Evolutionary conservation across 1,284 basidiomycete genomes (phyloP).

Genomic region (Apiotrichum gracile): DNA sequence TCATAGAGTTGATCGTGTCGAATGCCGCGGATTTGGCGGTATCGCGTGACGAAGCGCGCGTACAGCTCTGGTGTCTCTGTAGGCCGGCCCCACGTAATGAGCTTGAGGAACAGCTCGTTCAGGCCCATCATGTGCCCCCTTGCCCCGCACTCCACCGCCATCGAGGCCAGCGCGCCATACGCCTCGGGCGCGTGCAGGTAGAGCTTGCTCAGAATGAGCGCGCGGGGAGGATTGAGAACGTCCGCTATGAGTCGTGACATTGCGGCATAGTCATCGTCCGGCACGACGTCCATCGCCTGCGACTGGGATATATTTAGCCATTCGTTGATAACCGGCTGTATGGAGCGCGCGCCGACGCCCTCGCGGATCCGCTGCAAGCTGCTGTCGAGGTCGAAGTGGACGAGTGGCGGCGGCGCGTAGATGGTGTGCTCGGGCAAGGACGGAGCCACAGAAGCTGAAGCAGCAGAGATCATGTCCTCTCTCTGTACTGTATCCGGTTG

Average conservation of each 20-base stretch:
- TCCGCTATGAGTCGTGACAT: constrained; percentile 13
- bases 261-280: not conserved
- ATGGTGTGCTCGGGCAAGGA: no score
- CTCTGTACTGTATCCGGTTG: no score
- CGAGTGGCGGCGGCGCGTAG: not conserved
- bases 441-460: no score
- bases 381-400: not conserved
- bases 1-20: constrained; percentile 11
- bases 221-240: not conserved
- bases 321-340: not conserved
- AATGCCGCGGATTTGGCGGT: constrained; percentile 18
- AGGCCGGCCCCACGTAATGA: constrained; percentile 19
- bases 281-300: not conserved
- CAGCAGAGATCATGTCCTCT: no score
- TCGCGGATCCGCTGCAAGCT: not conserved
- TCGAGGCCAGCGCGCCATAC: constrained; percentile 16
- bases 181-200: not conserved
- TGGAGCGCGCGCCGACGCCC: not conserved
- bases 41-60: constrained; percentile 5
- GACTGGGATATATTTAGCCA: constrained; percentile 16
- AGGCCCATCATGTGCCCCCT: constrained; percentile 20
- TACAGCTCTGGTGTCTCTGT: constrained; percentile 8
- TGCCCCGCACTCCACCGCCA: constrained; percentile 23
- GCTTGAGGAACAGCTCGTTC: constrained; percentile 15
- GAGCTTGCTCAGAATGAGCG: not conserved